Evolutionary conservation across 179 eudicot genomes (phyloP).

Genomic region (Gypsophila paniculata): DNA sequence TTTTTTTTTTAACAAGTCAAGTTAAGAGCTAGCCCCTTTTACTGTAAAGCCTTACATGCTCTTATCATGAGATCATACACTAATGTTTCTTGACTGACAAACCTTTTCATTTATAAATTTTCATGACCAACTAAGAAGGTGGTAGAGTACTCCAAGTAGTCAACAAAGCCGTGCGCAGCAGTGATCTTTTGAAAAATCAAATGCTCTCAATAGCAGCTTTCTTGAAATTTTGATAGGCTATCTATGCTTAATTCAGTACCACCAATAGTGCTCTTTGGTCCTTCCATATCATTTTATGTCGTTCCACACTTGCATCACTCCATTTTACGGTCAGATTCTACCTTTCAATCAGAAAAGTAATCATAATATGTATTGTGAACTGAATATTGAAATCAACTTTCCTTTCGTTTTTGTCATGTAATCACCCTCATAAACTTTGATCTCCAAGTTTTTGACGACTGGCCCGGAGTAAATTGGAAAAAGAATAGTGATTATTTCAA

Average conservation of each 20-base stretch:
- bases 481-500: background rate
- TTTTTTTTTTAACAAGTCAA: background rate
- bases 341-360: background rate
- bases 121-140: background rate
- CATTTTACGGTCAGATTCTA: background rate
- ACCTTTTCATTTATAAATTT: background rate
- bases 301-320: background rate
- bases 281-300: background rate
- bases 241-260: background rate
- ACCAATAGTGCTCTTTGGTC: background rate
- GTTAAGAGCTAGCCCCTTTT: background rate
- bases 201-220: too few relatives aligned
- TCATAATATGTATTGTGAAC: background rate
- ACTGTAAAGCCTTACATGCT: background rate
- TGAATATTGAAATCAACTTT: background rate
- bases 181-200: too few relatives aligned
- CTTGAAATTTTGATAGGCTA: too few relatives aligned
- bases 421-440: background rate
- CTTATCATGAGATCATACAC: constrained; percentile 3
- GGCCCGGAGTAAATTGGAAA: background rate
- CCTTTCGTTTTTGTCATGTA: background rate
- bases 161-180: background rate
- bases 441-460: background rate
- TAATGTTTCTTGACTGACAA: background rate
- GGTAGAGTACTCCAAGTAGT: background rate